These are phyloP conservation scores for Gossypium laxum DNA, from an alignment of 441 rosid species.

Conservation along the genomic window DNA sequence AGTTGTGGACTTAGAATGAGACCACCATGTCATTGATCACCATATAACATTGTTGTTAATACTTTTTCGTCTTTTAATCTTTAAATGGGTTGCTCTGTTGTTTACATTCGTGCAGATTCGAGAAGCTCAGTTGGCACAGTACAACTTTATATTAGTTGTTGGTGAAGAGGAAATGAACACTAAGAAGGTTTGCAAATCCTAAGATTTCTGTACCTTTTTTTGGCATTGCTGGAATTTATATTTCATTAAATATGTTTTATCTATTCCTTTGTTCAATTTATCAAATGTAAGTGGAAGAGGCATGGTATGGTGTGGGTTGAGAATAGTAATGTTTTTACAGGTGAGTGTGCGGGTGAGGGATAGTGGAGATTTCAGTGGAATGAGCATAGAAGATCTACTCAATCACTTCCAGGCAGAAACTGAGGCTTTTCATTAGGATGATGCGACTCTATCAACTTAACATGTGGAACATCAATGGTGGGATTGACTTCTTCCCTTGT, in stretches of 20 bases:
- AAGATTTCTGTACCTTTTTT: neutral
- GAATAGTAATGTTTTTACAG: neutral
- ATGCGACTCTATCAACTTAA: no score
- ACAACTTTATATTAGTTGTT: slow-evolving; percentile 82
- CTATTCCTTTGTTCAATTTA: no score
- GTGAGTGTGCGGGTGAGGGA: slow-evolving; percentile 83
- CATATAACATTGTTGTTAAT: neutral
- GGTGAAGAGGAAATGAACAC: slow-evolving; percentile 76
- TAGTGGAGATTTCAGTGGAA: slow-evolving; percentile 46
- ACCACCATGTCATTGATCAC: neutral
- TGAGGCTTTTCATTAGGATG: slow-evolving; percentile 46
- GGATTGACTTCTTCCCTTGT: no score
- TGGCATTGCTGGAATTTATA: neutral
- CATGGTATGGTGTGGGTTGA: neutral
- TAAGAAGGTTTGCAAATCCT: slow-evolving; percentile 49
- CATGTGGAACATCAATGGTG: no score
- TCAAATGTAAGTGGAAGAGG: neutral
- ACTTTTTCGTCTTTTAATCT: neutral
- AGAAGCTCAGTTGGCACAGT: slow-evolving; percentile 85
- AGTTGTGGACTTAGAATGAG: neutral
- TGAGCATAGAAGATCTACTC: slow-evolving; percentile 53
- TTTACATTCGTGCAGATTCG: slow-evolving; percentile 42
- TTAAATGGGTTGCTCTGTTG: neutral
- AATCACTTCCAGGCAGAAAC: slow-evolving; percentile 49
- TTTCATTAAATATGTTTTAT: neutral